Evolutionary conservation across 257 asterid genomes (phyloP).

Genomic region (Anisodus tanguticus): DNA sequence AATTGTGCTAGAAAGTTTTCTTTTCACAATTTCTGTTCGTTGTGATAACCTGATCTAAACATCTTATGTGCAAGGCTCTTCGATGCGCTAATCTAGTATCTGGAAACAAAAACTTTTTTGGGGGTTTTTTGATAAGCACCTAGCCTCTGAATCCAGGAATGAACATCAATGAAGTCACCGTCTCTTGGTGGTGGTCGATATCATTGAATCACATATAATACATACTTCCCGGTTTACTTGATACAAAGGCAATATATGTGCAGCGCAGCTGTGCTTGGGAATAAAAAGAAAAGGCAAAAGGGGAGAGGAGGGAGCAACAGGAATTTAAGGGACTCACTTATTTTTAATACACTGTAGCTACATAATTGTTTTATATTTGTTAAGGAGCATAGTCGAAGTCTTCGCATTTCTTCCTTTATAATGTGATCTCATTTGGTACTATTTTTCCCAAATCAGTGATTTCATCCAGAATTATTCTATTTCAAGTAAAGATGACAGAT

Average conservation of each 20-base stretch:
- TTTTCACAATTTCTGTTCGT: slow-evolving; percentile 5
- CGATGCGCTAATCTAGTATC: not conserved
- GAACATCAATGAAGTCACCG: not conserved
- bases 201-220: not conserved
- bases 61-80: slow-evolving; percentile 6
- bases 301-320: not conserved
- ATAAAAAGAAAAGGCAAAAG: not conserved
- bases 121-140: not conserved
- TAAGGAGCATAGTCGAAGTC: not conserved
- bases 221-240: not conserved
- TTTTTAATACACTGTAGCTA: not conserved
- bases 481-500: not conserved
- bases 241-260: not conserved
- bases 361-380: not conserved
- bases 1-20: not conserved
- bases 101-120: not conserved
- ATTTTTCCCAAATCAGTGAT: not conserved
- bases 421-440: slow-evolving; percentile 10
- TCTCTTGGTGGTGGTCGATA: not conserved
- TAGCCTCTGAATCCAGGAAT: not conserved
- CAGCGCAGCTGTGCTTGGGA: not conserved
- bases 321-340: not conserved
- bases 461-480: not conserved
- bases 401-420: slow-evolving; percentile 3
- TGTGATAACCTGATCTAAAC: slow-evolving; percentile 25